These are phyloP conservation scores for Xenoacremonium recifei DNA, from an alignment of 2,329 filamentous ascomycete species.

Conservation along the genomic window DNA sequence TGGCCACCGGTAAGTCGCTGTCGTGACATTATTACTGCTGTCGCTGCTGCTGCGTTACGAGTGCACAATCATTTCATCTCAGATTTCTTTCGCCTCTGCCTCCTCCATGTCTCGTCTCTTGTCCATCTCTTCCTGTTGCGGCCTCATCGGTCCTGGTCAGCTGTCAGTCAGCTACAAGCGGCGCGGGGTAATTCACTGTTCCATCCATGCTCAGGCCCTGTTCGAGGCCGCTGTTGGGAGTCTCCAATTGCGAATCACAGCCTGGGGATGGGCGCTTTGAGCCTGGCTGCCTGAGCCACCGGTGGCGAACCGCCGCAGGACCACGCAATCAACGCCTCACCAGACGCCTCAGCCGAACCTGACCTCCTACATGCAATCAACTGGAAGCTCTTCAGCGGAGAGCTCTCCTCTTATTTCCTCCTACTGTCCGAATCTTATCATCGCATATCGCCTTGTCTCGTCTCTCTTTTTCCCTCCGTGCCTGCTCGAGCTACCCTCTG, in stretches of 20 bases:
- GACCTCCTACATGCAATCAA: no score
- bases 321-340: conserved; percentile 1
- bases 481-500: no score
- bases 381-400: no score
- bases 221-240: background rate
- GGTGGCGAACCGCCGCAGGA: conserved; percentile 1
- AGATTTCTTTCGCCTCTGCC: no score
- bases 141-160: background rate
- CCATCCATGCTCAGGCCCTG: no score
- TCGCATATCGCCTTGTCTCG: background rate
- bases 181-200: no score
- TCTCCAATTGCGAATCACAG: background rate
- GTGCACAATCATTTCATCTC: no score
- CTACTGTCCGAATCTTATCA: background rate
- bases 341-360: no score
- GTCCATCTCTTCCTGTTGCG: background rate
- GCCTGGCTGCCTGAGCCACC: background rate
- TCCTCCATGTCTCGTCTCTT: background rate
- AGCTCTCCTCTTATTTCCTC: background rate
- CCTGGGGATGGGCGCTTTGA: background rate
- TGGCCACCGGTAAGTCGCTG: conserved; percentile 3
- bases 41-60: no score
- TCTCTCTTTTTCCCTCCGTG: no score
- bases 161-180: background rate
- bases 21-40: no score